Conservation (phyloP, 129 eudicot species). For the Escallonia rubra region DNA sequence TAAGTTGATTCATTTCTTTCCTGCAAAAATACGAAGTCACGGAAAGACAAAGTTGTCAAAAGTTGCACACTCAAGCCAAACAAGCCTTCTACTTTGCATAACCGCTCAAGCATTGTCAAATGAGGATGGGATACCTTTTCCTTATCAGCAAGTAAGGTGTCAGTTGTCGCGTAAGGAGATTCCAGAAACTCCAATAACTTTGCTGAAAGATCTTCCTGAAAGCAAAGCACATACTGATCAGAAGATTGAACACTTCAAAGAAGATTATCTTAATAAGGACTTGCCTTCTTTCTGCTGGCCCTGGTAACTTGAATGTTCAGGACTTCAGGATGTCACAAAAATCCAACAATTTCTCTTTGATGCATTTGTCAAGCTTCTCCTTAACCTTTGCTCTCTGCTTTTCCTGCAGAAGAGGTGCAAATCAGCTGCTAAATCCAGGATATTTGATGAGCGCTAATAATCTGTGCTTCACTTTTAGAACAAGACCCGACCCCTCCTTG, state of each 20-base stretch:
- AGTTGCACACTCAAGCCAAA: too few species aligned
- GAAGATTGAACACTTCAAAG: background rate
- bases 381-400: constrained; percentile 61
- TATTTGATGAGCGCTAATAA: background rate
- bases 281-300: constrained; percentile 55
- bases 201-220: constrained; percentile 68
- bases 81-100: too few species aligned
- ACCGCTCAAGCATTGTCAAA: background rate
- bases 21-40: too few species aligned
- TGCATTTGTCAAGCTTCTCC: constrained; percentile 79
- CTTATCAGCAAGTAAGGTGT: constrained; percentile 74
- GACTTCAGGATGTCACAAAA: constrained; percentile 52
- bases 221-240: background rate
- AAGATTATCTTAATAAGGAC: background rate
- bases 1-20: background rate
- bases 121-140: constrained; percentile 41
- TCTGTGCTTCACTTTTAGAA: background rate
- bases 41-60: background rate
- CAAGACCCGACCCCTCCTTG: too few species aligned
- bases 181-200: constrained; percentile 76
- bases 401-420: constrained; percentile 39
- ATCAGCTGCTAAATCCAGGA: constrained; percentile 2
- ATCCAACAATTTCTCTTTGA: constrained; percentile 62
- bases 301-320: constrained; percentile 53
- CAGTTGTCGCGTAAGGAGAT: constrained; percentile 87